Percentiles rank a stretch among this genome's conserved stretches.
Evolutionary conservation across 352 stramenopile species (phyloP).

Genomic region (Globisporangium apiculatum): DNA sequence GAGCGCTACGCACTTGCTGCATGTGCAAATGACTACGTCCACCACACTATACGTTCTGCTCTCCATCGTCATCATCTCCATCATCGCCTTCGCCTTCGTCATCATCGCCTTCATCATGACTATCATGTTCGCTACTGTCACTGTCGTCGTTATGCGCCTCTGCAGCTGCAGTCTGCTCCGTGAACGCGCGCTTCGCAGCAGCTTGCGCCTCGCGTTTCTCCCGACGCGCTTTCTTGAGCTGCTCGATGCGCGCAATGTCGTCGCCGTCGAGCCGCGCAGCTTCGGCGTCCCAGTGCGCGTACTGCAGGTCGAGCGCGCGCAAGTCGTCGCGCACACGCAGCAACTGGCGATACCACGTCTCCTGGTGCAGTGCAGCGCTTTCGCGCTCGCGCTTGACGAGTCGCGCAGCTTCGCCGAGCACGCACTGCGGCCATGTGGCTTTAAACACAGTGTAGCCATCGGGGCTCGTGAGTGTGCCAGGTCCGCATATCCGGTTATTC

Average conservation of each 20-base stretch:
- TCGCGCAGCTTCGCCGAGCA: constrained; percentile 55
- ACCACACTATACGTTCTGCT: background rate
- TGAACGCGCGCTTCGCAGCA: constrained; percentile 48
- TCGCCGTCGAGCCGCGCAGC: constrained; percentile 36
- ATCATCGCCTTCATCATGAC: constrained; percentile 6
- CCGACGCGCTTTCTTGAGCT: constrained; percentile 36
- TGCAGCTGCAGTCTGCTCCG: constrained; percentile 21
- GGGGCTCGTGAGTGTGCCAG: constrained; percentile 32
- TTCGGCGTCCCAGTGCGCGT: constrained; percentile 56
- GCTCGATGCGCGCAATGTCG: constrained; percentile 31
- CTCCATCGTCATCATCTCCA: constrained; percentile 10
- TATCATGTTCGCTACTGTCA: background rate
- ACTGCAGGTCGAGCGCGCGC: constrained; percentile 50
- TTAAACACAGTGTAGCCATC: constrained; percentile 40
- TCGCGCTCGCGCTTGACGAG: constrained; percentile 37
- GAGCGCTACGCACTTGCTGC: background rate
- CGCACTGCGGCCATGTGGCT: constrained; percentile 41
- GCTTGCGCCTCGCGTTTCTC: constrained; percentile 52
- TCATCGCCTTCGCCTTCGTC: constrained; percentile 19
- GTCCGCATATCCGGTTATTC: constrained; percentile 50
- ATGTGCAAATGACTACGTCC: constrained; percentile 1
- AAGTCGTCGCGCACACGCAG: constrained; percentile 65
- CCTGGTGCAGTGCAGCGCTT: constrained; percentile 15
- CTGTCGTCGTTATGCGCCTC: constrained; percentile 9
- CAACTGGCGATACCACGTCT: constrained; percentile 44